Evolutionary conservation across 108 stramenopile genomes (phyloP), one percentile per base, ranked within the genome.

Genomic region (Thalassiosira profunda): DNA sequence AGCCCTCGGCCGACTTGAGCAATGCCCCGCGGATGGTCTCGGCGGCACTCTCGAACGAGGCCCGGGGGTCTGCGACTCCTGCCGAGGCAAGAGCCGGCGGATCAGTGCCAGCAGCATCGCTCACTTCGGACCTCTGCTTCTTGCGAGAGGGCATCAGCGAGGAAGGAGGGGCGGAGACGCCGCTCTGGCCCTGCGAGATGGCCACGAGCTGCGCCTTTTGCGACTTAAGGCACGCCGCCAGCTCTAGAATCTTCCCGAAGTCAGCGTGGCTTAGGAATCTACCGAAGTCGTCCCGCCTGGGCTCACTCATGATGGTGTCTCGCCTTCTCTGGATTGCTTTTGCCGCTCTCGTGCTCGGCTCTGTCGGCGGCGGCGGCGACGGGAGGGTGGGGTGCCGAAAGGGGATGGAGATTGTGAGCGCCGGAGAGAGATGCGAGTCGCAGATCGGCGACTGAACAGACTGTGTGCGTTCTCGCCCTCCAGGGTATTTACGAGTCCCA

Each of bases 181-280:
- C 40, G 15, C 29, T 26, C 8, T 64, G 38, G 42, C 26, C 28
- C 18, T 40, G 15, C 36, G 59, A 36, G 26, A 74, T 44, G 1
- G 43, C 29, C 20, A 49, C 46, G 14, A 69, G 66, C 17, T 40
- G 51, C 18, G 30, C 37, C 40, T 64, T 65, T 35, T 67, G 70
- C 11, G 41, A 23, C 48, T 74, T 80, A 67, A 80, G 33, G 17
- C 15, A 35, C 28, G 44, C 61, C 4, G 79, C 67, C 26, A 72
- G 55, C 24, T 74, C 45, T 31, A 80, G 74, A 17, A 75, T 43
- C 53, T 48, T 69, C 31, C 33, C 73, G 57, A 80, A 80, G 30
- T 80, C 79, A 4, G 15, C 4, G 41, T 80, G 79, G 2, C 79
- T 25, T 23, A 74, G 51, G 30, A 80, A 63, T 17, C 58, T 69